phyloP scores from a whole-genome alignment of 1,284 basidiomycete species.

The Mycena sp. region DNA sequence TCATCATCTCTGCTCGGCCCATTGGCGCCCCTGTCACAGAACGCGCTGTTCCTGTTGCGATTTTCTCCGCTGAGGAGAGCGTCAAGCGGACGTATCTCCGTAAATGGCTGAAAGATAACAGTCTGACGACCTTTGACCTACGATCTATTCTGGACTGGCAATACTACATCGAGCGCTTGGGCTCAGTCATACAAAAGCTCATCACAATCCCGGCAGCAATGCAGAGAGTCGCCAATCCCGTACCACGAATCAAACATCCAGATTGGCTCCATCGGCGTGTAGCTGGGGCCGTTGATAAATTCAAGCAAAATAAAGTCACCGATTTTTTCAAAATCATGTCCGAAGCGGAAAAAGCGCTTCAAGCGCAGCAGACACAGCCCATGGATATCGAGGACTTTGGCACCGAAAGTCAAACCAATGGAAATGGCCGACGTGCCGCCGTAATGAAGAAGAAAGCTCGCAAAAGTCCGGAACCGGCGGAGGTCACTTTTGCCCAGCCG shows the following conservation, averaged over 20 bases:
- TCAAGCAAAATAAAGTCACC: slow-evolving; percentile 97
- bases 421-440: slow-evolving; percentile 61
- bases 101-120: slow-evolving; percentile 96
- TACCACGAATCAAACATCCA: slow-evolving; percentile 95
- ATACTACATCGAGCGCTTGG: slow-evolving; percentile 98
- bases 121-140: slow-evolving; percentile 89
- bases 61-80: slow-evolving; percentile 95
- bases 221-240: slow-evolving; percentile 97
- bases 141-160: slow-evolving; percentile 97
- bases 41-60: slow-evolving; percentile 97
- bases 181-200: slow-evolving; percentile 98
- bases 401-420: slow-evolving; percentile 35
- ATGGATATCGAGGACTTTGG: slow-evolving; percentile 79
- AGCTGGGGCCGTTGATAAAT: slow-evolving; percentile 91
- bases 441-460: slow-evolving; percentile 61
- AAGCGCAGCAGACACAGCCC: slow-evolving; percentile 40
- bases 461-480: slow-evolving; percentile 51
- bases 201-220: slow-evolving; percentile 99
- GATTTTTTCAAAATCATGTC: slow-evolving; percentile 86
- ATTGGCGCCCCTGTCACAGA: slow-evolving; percentile 96
- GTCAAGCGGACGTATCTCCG: slow-evolving; percentile 93
- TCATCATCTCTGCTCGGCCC: slow-evolving; percentile 97
- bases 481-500: slow-evolving; percentile 44
- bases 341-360: slow-evolving; percentile 42
- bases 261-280: slow-evolving; percentile 97